Evolutionary conservation across 441 rosid species (phyloP).

Genomic region (Bocquillonia castaneifolia): DNA sequence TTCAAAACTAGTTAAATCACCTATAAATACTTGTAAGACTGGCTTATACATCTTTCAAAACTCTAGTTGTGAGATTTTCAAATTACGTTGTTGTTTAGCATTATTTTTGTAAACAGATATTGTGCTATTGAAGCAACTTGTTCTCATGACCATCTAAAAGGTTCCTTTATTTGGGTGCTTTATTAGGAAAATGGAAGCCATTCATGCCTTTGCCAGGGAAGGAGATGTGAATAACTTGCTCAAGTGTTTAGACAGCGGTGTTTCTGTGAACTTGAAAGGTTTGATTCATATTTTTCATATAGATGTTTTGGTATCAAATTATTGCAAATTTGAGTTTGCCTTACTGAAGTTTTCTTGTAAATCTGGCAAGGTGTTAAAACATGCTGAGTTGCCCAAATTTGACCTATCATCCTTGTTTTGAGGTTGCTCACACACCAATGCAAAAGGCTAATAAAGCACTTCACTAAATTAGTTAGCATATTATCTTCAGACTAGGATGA

Average conservation of each 20-base stretch:
- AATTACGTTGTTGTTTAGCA: not conserved
- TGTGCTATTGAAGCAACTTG: not conserved
- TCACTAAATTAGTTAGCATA: not conserved
- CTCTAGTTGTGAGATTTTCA: not conserved
- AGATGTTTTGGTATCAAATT: not conserved
- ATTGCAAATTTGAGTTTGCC: not conserved
- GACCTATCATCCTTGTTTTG: not conserved
- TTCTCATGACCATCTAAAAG: not conserved
- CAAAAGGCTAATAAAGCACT: not conserved
- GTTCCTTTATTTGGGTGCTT: not conserved
- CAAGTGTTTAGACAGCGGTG: constrained; percentile 64
- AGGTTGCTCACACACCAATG: not conserved
- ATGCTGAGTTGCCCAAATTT: not conserved
- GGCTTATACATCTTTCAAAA: not conserved
- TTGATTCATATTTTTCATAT: constrained; percentile 4
- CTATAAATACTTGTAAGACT: not conserved
- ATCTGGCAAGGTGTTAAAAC: not conserved
- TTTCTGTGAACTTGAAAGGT: constrained; percentile 69
- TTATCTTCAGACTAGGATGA: not conserved
- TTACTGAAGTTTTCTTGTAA: not conserved
- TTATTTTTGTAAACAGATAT: not conserved
- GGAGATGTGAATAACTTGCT: constrained; percentile 69
- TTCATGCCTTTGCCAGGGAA: constrained; percentile 88
- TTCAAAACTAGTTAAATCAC: not conserved
- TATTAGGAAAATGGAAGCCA: constrained; percentile 80